A percentile compares a stretch with the other conserved stretches of the same genome.
Evolutionary conservation across 768 basidiomycete genomes (phyloP).

Genomic region (Phylloporus rhodoxanthus): DNA sequence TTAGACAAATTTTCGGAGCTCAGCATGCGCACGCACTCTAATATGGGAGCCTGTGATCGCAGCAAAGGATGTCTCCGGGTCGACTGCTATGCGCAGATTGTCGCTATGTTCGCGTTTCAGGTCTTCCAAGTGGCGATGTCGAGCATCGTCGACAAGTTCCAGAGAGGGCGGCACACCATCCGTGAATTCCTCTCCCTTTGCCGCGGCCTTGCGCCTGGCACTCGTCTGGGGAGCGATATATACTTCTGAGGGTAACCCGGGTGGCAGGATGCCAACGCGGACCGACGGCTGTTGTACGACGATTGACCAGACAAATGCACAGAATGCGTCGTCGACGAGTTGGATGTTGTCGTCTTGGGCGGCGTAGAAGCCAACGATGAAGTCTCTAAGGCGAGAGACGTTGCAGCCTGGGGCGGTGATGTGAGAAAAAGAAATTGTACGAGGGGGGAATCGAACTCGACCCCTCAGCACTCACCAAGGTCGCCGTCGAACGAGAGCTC

Average conservation of each 20-base stretch:
- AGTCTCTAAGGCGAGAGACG: conserved; percentile 63
- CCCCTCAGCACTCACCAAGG: conserved; percentile 54
- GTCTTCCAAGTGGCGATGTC: conserved; percentile 48
- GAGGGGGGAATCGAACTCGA: conserved; percentile 43
- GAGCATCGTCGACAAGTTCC: conserved; percentile 50
- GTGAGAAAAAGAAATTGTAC: conserved; percentile 18
- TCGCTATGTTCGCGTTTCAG: conserved; percentile 55
- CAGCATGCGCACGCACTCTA: conserved; percentile 44
- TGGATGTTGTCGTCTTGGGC: conserved; percentile 39
- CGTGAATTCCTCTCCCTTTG: conserved; percentile 44
- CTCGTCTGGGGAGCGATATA: conserved; percentile 74
- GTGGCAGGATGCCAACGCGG: conserved; percentile 64
- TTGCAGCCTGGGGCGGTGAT: conserved; percentile 53
- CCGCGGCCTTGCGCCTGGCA: conserved; percentile 58
- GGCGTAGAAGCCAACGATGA: conserved; percentile 62
- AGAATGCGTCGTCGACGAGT: conserved; percentile 67
- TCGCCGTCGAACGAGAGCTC: conserved; percentile 90
- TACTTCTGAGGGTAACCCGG: conserved; percentile 56
- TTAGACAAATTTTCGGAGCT: conserved; percentile 5
- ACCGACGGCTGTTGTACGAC: conserved; percentile 72
- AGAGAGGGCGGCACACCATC: conserved; percentile 43
- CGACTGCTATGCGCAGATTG: conserved; percentile 65
- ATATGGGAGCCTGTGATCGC: conserved; percentile 85
- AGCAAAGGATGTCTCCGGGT: conserved; percentile 66
- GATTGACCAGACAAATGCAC: conserved; percentile 76